Evolutionary conservation across 768 basidiomycete species (phyloP), one percentile per base, ranked within the genome.

Genomic region (Coprinopsis strossmayeri): DNA sequence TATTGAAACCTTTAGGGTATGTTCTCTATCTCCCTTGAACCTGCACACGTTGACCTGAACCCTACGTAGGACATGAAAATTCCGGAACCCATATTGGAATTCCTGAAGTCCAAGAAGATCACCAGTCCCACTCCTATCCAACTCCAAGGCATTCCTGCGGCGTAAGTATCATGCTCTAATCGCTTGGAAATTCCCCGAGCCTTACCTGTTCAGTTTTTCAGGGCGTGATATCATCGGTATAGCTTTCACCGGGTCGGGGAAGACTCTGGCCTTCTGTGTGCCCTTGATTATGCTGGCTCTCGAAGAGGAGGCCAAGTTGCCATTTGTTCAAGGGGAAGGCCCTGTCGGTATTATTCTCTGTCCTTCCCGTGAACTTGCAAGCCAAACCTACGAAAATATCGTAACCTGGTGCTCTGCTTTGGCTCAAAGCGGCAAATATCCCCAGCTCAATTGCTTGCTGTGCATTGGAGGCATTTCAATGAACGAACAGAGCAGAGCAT

Each of bases 401-500:
- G 68, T 90, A 28, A 78, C 77, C 1, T 97, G 96, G 92, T 89
- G 88, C 28, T 71, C 72, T 10, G 83, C 88, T 4, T 72, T 98
- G 46, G 78, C 81, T n/a, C 83, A 78, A 59, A 88, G 84, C 9
- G 81, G 83, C 28, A 76, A 73, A 53, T 94, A 95, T 64, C 94
- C 95, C 0, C 81, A 78, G 56, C 69, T 99, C 24, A 90, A 96
- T 62, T 81, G 85, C 0, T 71, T 99, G 2, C 76, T 98, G 18
- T 96, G 93, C 60, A 99, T 99, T 53, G 96, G 96, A 37, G 96
- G 96, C 2, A 97, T 99, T 59, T 91, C 90, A 46, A 97, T 99
- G 94, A 82, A 83, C 52, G 96, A 98, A n/a, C 96, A 98, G 67
- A 83, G 82, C 56, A 91, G 96, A 58, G 85, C 88, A 5, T 68